These are phyloP conservation scores for Panicum virgatum DNA, from an alignment of 202 grass and related monocot genomes.

Conservation along the genomic window DNA sequence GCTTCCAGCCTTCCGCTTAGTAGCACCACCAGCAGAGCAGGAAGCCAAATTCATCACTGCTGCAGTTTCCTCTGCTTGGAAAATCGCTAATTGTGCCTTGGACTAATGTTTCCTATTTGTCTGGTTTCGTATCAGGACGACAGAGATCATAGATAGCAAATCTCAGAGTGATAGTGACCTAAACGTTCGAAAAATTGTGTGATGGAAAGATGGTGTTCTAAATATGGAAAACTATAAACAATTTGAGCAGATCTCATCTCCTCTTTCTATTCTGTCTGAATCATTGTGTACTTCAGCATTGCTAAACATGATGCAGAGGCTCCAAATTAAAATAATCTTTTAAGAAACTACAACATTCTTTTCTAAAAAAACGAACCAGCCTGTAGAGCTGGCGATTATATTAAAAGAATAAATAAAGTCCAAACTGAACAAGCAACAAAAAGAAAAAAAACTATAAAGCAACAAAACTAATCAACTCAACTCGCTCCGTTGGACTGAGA, in stretches of 20 bases:
- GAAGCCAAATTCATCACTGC: background rate
- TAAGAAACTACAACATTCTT: too few species aligned
- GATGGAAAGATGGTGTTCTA: background rate
- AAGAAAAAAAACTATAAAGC: too few species aligned
- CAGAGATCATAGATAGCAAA: background rate
- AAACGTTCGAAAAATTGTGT: background rate
- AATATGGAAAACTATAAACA: background rate
- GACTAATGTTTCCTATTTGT: background rate
- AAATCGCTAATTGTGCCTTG: too few species aligned
- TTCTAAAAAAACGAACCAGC: too few species aligned
- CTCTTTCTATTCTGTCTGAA: slow-evolving; percentile 8
- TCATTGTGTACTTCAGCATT: background rate
- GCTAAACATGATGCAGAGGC: too few species aligned
- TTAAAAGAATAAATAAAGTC: too few species aligned
- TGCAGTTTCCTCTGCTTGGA: background rate
- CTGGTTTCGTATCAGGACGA: too few species aligned
- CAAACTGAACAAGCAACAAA: too few species aligned
- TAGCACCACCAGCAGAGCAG: background rate
- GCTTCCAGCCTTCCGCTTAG: background rate
- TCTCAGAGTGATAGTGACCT: background rate
- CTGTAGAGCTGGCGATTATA: too few species aligned
- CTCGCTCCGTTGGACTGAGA: too few species aligned
- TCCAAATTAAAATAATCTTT: too few species aligned
- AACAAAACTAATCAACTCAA: too few species aligned
- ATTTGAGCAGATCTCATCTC: background rate